These are phyloP conservation scores for Leccinum disarticulatum DNA, from an alignment of 768 basidiomycete genomes.

Conservation along the genomic window DNA sequence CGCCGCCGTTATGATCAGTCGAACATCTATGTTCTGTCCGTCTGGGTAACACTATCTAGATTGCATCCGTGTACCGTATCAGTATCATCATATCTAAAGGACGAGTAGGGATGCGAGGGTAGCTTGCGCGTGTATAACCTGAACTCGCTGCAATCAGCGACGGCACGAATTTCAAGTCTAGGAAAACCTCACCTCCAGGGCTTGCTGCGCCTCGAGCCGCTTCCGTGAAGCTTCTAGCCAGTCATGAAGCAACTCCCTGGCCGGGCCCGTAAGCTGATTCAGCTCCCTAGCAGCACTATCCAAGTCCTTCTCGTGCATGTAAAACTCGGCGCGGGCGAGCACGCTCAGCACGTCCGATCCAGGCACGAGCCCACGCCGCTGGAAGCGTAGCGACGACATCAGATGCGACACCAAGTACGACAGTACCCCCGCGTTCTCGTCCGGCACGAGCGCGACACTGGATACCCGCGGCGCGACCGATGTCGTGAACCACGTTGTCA, in stretches of 20 bases:
- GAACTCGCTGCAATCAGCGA: constrained; percentile 18
- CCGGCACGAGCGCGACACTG: constrained; percentile 90
- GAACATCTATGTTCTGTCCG: not conserved
- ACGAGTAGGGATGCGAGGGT: constrained; percentile 79
- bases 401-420: constrained; percentile 82
- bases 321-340: constrained; percentile 83
- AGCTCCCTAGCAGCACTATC: constrained; percentile 82
- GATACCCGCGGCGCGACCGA: constrained; percentile 82
- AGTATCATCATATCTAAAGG: constrained; percentile 43
- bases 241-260: constrained; percentile 70
- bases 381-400: constrained; percentile 76
- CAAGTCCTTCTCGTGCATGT: constrained; percentile 89
- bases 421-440: constrained; percentile 83
- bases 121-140: constrained; percentile 85
- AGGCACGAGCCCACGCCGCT: constrained; percentile 64
- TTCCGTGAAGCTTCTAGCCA: constrained; percentile 90
- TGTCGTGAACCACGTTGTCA: constrained; percentile 81
- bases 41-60: constrained; percentile 17
- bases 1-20: not conserved
- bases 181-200: constrained; percentile 62
- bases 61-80: constrained; percentile 15
- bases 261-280: constrained; percentile 85
- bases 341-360: constrained; percentile 87
- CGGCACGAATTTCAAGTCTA: not conserved
- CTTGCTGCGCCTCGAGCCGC: constrained; percentile 89